Evolutionary conservation across 2,329 filamentous ascomycete genomes (phyloP).

Genomic region (Colletotrichum sansevieriae): DNA sequence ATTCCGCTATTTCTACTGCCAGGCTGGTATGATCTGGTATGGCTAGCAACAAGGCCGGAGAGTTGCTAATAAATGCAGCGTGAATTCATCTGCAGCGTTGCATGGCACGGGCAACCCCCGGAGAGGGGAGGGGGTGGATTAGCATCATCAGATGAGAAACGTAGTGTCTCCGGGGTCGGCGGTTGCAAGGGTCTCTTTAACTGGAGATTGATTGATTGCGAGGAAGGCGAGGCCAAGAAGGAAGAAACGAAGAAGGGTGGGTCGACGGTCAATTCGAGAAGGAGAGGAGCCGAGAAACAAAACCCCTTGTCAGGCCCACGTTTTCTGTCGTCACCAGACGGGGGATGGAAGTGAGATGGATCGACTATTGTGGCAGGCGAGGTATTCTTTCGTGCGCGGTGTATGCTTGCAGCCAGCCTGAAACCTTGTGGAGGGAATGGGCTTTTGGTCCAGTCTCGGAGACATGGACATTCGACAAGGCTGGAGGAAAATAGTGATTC

Average conservation of each 20-base stretch:
- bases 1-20: slow-evolving; percentile 22
- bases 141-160: slow-evolving; percentile 21
- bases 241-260: slow-evolving; percentile 27
- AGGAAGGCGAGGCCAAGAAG: slow-evolving; percentile 30
- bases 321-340: slow-evolving; percentile 27
- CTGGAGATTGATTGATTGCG: slow-evolving; percentile 2
- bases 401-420: not conserved
- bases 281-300: slow-evolving; percentile 19
- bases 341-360: slow-evolving; percentile 12
- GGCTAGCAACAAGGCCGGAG: slow-evolving; percentile 2
- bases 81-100: slow-evolving; percentile 30
- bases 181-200: slow-evolving; percentile 24
- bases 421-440: no score
- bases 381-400: not conserved
- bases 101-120: slow-evolving; percentile 16
- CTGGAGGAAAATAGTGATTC: no score
- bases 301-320: slow-evolving; percentile 17
- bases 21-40: slow-evolving; percentile 6
- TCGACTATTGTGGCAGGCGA: no score
- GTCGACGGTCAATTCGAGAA: slow-evolving; percentile 31
- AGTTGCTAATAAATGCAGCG: slow-evolving; percentile 24
- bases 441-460: no score
- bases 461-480: no score
- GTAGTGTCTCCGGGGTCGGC: slow-evolving; percentile 22
- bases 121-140: slow-evolving; percentile 5